Conservation (phyloP, 192 early-diverging fungal species). For the Coemansia sp. region DNA sequence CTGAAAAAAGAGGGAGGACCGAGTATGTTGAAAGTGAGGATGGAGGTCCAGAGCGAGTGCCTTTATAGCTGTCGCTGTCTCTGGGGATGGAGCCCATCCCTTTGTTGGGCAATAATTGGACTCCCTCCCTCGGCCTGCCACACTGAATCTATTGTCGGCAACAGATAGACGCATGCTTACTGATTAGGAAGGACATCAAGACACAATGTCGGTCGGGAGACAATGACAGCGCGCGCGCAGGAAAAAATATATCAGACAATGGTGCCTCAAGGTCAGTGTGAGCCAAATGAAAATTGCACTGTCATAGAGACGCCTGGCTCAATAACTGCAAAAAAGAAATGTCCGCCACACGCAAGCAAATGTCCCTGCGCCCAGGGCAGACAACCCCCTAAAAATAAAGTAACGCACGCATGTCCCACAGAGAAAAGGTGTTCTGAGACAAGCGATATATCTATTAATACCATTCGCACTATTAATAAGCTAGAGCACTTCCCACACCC, state of each 20-base stretch:
- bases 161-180: neutral
- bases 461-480: neutral
- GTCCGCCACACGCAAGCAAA: neutral
- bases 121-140: neutral
- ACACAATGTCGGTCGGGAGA: neutral
- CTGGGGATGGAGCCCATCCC: neutral
- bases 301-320: neutral
- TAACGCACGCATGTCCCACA: neutral
- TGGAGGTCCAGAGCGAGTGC: neutral
- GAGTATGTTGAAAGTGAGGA: neutral
- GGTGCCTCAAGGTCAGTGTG: neutral
- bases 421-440: neutral
- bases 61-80: neutral
- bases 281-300: neutral
- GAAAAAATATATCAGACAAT: neutral
- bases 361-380: neutral
- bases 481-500: slow-evolving; percentile 26
- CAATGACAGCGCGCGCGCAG: neutral
- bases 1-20: neutral
- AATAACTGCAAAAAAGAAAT: neutral
- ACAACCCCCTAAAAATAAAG: neutral
- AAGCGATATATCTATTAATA: neutral
- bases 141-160: slow-evolving; percentile 7
- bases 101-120: neutral
- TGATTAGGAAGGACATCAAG: neutral